Conservation (phyloP, 139 green algal genomes). For the Diplosphaera chodatii region DNA sequence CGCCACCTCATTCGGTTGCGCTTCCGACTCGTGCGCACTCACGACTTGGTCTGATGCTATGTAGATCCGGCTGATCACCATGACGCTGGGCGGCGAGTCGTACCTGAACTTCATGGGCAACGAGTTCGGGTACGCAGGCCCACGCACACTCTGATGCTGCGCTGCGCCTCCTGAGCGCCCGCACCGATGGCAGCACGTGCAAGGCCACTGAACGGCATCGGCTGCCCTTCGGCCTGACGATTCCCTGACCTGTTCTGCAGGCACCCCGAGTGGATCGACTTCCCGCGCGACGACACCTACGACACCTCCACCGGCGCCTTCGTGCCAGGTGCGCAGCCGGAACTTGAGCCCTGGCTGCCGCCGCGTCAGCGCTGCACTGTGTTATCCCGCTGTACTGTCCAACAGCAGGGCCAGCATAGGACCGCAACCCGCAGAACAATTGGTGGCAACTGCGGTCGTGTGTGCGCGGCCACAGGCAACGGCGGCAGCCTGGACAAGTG, state of each 20-base stretch:
- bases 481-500: slow-evolving; percentile 91
- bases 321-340: slow-evolving; percentile 46
- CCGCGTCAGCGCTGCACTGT: too few species aligned
- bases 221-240: too few species aligned
- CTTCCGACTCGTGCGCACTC: too few species aligned
- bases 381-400: too few species aligned
- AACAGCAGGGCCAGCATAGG: background rate
- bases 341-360: too few species aligned
- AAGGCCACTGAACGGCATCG: too few species aligned
- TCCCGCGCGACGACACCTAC: slow-evolving; percentile 86
- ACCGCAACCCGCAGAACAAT: too few species aligned
- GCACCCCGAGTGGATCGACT: slow-evolving; percentile 99
- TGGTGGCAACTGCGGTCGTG: too few species aligned
- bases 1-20: too few species aligned
- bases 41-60: background rate
- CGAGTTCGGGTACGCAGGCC: slow-evolving; percentile 79
- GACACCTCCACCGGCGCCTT: slow-evolving; percentile 80
- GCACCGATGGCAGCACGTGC: too few species aligned
- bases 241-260: background rate
- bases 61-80: slow-evolving; percentile 91
- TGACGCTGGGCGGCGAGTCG: slow-evolving; percentile 86
- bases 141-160: too few species aligned
- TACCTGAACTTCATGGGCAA: slow-evolving; percentile 99
- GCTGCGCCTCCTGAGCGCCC: too few species aligned
- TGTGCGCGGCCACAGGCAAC: slow-evolving; percentile 62